A percentile compares a stretch with the other conserved stretches of the same genome.
Evolutionary conservation across 2,329 filamentous ascomycete species (phyloP).

Genomic region (Capronia americana): DNA sequence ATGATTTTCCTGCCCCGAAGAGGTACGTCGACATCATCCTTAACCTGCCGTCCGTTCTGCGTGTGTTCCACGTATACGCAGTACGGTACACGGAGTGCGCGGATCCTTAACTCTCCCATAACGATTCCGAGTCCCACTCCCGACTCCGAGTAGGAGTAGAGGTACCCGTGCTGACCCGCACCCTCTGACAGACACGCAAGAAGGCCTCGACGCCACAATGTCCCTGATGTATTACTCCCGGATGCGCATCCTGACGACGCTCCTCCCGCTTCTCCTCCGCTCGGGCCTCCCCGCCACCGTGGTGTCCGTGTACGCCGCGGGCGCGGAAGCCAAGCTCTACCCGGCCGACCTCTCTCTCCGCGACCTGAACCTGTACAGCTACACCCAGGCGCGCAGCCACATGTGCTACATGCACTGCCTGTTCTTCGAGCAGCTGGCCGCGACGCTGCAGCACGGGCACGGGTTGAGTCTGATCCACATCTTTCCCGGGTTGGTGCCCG

Average conservation of each 20-base stretch:
- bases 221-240: conserved; percentile 45
- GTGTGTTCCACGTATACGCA: no score
- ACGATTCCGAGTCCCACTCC: background rate
- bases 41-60: no score
- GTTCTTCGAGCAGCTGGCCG: conserved; percentile 37
- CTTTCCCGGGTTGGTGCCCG: conserved; percentile 46
- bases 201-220: conserved; percentile 43
- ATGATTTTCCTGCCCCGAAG: conserved; percentile 38
- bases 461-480: conserved; percentile 43
- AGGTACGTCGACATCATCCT: conserved; percentile 25
- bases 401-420: conserved; percentile 45
- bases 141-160: no score
- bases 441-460: background rate
- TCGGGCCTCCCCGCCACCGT: conserved; percentile 36
- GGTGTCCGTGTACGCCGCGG: conserved; percentile 47
- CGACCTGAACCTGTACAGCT: conserved; percentile 38
- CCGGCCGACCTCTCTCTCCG: conserved; percentile 43
- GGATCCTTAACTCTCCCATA: no score
- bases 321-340: conserved; percentile 41
- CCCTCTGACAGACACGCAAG: conserved; percentile 42
- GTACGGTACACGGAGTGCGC: no score
- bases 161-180: background rate
- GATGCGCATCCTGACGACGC: conserved; percentile 41
- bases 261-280: conserved; percentile 42
- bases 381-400: conserved; percentile 42